Evolutionary conservation across 75 land plant species (phyloP), one percentile per base, ranked within the genome.

Genomic region (Larix kaempferi): DNA sequence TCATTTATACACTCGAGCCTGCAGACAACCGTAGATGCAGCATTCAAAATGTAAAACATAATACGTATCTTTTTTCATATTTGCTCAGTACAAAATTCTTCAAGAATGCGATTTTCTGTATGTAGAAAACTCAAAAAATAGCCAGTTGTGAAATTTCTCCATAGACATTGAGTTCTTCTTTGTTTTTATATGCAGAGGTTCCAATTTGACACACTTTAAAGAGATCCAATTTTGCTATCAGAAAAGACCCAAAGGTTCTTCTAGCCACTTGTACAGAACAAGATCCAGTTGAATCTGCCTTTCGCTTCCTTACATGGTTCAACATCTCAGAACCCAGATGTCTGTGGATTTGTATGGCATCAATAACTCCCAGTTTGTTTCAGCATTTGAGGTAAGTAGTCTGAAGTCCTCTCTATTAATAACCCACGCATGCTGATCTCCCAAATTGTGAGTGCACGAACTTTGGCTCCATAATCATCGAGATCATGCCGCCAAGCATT

Each of bases 181-280:
- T 41, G 49, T 41, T 21, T 35, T 39, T 35, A 41, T 33, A 33
- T 37, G 21, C 71, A 37, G 23, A 69, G 23, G 1, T 2, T 69
- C 73, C 41, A 41, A 69, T n/a, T 5, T 69, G 23, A 41, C n/a
- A 13, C 73, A 39, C 54, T 69, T 69, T 3, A 69, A 69, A 69
- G 6, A 19, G n/a, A 69, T 21, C 21, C 49, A n/a, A 41, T 8
- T 69, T 67, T 41, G 12, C 25, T 8, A 37, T 21, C 52, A 21
- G 52, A 69, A 37, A n/a, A 69, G 44, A 69, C 25, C 23, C 54
- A 3, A 21, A 41, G 2, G 21, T 69, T 69, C 3, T 41, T 10
- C 73, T 69, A 41, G 41, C 54, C 54, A 49, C 54, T 49, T 49
- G 54, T 10, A 65, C 5, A 65, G 3, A 41, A 12, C 44, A 41